Evolutionary conservation across 2,329 filamentous ascomycete species (phyloP).

Genomic region (Mariannaea elegans): DNA sequence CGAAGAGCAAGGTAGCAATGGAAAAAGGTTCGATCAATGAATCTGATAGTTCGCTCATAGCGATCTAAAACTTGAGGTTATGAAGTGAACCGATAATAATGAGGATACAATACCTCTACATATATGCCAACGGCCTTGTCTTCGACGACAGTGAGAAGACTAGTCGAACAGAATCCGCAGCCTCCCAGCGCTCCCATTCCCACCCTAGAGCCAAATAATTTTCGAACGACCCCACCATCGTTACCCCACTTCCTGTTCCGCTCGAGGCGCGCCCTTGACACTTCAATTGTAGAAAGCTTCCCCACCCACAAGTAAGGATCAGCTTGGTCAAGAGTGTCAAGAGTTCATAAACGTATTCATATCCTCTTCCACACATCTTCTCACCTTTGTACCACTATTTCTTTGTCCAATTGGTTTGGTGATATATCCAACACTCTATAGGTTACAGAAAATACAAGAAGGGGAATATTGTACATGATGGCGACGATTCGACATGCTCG

Average conservation of each 20-base stretch:
- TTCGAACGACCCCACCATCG: neutral
- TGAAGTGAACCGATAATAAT: no score
- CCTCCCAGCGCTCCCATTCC: no score
- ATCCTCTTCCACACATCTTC: neutral
- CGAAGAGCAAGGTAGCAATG: neutral
- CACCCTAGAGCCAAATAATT: no score
- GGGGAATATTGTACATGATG: constrained; percentile 25
- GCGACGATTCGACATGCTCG: constrained; percentile 39
- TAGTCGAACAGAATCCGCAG: no score
- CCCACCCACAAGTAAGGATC: constrained; percentile 5
- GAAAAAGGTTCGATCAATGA: no score
- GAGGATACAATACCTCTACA: no score
- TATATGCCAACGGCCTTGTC: no score
- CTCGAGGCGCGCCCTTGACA: constrained; percentile 16
- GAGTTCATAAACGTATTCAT: neutral
- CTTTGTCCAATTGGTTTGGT: neutral
- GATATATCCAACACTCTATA: constrained; percentile 5
- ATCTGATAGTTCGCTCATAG: no score
- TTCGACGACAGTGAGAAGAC: no score
- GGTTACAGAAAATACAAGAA: neutral
- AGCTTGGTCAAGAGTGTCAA: no score
- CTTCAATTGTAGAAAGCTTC: constrained; percentile 5
- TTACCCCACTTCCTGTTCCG: constrained; percentile 12
- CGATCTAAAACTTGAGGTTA: no score
- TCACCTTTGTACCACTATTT: neutral